A percentile compares a stretch with the other conserved stretches of the same genome.
These are phyloP conservation scores for Aureobasidium sp. DNA, from an alignment of 2,329 filamentous ascomycete species.

Conservation along the genomic window DNA sequence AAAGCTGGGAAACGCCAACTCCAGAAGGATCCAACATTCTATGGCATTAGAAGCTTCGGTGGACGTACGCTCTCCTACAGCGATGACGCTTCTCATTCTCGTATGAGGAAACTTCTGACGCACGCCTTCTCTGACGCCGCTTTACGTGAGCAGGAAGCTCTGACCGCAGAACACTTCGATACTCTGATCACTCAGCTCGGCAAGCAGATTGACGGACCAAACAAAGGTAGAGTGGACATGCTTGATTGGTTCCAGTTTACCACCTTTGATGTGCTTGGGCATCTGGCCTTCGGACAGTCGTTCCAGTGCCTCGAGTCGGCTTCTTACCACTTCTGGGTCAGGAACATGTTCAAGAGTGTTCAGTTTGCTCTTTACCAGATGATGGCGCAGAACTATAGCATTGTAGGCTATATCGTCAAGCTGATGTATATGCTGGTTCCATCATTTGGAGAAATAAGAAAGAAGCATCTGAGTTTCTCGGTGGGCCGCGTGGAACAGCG, in stretches of 20 bases:
- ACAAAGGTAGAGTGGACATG: conserved; percentile 25
- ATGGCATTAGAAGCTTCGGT: conserved; percentile 29
- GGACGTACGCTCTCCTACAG: no score
- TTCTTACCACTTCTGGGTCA: conserved; percentile 24
- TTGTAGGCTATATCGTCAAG: no score
- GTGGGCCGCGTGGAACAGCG: no score
- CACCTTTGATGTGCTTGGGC: neutral
- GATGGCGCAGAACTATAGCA: no score
- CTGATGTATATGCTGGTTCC: no score
- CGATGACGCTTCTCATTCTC: no score
- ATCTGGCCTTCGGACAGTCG: conserved; percentile 26
- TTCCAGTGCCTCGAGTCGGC: conserved; percentile 21
- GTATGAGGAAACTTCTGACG: conserved; percentile 27
- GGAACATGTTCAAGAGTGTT: conserved; percentile 20
- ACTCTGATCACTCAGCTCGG: conserved; percentile 28
- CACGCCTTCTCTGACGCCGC: conserved; percentile 36
- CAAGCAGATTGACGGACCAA: conserved; percentile 21
- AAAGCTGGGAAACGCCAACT: conserved; percentile 14
- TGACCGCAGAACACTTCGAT: conserved; percentile 32
- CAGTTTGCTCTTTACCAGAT: conserved; percentile 16
- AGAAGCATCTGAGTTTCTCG: no score
- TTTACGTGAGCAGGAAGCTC: conserved; percentile 32
- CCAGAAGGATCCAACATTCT: conserved; percentile 31
- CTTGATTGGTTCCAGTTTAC: conserved; percentile 27
- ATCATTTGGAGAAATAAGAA: no score